phyloP scores from a whole-genome alignment of 176 grass and related monocot genomes.

The Oryza coarctata region DNA sequence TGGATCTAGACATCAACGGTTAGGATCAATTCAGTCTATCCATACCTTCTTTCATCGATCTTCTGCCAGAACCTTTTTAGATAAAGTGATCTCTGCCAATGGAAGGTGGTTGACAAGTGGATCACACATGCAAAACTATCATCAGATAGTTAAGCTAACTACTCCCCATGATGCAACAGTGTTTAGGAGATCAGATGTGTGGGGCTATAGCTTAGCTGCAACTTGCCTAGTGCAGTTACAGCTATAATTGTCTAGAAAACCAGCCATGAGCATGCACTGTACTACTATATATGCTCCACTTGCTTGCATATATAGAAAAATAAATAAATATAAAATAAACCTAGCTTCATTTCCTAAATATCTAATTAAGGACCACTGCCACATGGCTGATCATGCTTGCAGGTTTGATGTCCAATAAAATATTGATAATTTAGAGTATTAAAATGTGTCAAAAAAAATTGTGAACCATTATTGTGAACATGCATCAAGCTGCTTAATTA shows the following conservation, averaged over 20 bases:
- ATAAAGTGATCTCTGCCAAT: background rate
- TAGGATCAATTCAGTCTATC: too few species aligned
- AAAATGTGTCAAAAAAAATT: background rate
- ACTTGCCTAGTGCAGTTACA: background rate
- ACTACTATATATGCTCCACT: background rate
- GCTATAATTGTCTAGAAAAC: slow-evolving; percentile 7
- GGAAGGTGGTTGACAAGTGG: slow-evolving; percentile 5
- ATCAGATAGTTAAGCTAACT: background rate
- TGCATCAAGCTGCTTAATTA: background rate
- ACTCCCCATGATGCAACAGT: background rate
- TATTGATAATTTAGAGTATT: background rate
- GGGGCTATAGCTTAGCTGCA: background rate
- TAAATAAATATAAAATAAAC: background rate
- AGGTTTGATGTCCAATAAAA: background rate
- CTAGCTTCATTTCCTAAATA: background rate
- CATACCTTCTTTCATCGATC: background rate
- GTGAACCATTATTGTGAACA: background rate
- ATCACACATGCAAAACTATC: background rate
- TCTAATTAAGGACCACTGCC: background rate
- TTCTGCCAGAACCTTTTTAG: background rate
- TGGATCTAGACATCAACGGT: too few species aligned
- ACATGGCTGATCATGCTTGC: background rate
- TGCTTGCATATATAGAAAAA: background rate
- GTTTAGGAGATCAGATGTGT: background rate
- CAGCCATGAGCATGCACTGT: background rate